These are phyloP conservation scores for Bruguiera parviflora DNA, from an alignment of 345 rosid genomes.

Conservation along the genomic window DNA sequence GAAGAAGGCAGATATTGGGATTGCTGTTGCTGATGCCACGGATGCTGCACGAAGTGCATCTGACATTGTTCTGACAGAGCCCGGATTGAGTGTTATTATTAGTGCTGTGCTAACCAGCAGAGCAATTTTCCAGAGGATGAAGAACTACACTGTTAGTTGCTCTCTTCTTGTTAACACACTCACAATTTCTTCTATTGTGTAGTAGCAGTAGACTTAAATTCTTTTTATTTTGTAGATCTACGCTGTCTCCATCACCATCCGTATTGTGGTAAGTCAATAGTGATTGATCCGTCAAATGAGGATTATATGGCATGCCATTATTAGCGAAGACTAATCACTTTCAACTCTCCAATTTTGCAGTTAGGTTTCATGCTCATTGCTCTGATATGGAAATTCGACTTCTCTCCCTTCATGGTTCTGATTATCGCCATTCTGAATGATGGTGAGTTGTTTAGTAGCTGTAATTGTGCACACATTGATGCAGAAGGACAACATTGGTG, in stretches of 20 bases:
- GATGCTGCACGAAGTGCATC: constrained; percentile 90
- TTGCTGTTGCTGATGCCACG: constrained; percentile 90
- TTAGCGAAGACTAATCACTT: not conserved
- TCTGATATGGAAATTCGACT: constrained; percentile 79
- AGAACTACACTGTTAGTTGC: constrained; percentile 71
- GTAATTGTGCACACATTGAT: not conserved
- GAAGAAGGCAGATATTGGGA: constrained; percentile 94
- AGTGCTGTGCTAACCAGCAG: constrained; percentile 86
- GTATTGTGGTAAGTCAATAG: constrained; percentile 63
- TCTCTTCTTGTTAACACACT: constrained; percentile 7
- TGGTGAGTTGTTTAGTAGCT: constrained; percentile 40
- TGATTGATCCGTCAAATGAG: not conserved
- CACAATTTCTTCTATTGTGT: too few species aligned
- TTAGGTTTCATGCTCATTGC: constrained; percentile 88
- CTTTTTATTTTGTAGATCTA: constrained; percentile 49
- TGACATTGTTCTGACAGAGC: constrained; percentile 72
- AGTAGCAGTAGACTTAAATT: not conserved
- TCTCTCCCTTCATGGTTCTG: constrained; percentile 95
- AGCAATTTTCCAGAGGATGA: constrained; percentile 93
- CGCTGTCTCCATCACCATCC: constrained; percentile 94
- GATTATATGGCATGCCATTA: too few species aligned
- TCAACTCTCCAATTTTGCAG: constrained; percentile 28
- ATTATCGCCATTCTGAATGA: constrained; percentile 91
- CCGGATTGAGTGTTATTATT: constrained; percentile 88
- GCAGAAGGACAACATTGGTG: not conserved